Evolutionary conservation across 345 rosid species (phyloP), one percentile per base, ranked within the genome.

Genomic region (Cardamine chenopodiifolia): DNA sequence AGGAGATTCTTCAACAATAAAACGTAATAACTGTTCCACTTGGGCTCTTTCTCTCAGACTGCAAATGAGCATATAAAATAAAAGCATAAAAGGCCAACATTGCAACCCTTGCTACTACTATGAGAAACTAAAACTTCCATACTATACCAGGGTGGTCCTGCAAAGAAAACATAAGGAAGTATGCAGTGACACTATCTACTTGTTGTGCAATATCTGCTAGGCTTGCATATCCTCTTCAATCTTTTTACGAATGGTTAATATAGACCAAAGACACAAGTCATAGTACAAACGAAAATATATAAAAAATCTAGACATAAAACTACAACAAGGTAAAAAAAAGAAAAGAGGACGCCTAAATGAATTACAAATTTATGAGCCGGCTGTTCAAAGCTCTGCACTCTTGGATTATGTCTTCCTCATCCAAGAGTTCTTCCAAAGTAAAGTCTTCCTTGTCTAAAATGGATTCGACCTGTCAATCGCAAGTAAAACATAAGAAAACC

Each of bases 371-470:
- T 52, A 96, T 90, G 28, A 96, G 98, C 47, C 99, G 98, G 66
- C 91, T 89, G 84, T 96, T 96, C 73, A 96, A 83, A 58, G 93
- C 98, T 82, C 94, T 96, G 97, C 99, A 96, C 70, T 96, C 99
- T 83, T 96, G 99, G 78, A 96, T 90, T 73, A 92, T 87, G 71
- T 96, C 99, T 87, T 96, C 99, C 82, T 96, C 99, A 69, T 96
- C 99, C 78, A 96, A 75, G 72, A 96, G 97, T 83, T 92, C 97
- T 71, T 90, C 99, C 88, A 96, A 82, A 19, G 97, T 87, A 81
- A 88, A 96, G 70, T 85, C 87, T 83, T 90, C 99, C 82, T 89
- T 92, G 88, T 96, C 97, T 23, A 96, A 79, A 23, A 96, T 68
- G 1, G 98, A 79, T 70, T 96, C 99, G 76, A 96, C 97, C 99